phyloP scores from a whole-genome alignment of 2,329 filamentous ascomycete genomes.

The Elsinoe fawcettii region DNA sequence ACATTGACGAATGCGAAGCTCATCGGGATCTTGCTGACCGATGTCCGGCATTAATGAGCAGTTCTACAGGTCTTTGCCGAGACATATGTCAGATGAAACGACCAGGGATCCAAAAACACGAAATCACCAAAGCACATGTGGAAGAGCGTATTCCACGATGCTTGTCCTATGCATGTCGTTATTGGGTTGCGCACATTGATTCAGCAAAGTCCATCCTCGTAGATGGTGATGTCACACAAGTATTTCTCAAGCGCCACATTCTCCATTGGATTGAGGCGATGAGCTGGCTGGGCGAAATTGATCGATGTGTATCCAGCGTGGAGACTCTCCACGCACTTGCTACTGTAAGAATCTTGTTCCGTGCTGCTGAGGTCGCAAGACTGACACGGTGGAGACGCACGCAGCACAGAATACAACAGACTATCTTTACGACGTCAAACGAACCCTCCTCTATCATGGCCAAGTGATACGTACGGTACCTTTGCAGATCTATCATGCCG shows the following conservation, averaged over 20 bases:
- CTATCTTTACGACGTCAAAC: no score
- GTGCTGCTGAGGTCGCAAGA: no score
- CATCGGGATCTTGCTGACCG: slow-evolving; percentile 24
- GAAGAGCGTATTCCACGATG: background rate
- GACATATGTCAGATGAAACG: background rate
- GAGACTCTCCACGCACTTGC: background rate
- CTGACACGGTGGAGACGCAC: no score
- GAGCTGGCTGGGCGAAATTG: background rate
- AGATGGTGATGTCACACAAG: background rate
- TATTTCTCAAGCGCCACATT: background rate
- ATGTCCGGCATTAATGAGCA: slow-evolving; percentile 34
- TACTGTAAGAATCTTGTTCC: no score
- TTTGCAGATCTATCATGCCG: no score
- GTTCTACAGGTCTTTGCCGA: slow-evolving; percentile 20
- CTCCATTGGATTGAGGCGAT: background rate
- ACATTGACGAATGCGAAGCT: slow-evolving; percentile 25
- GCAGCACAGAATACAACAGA: no score
- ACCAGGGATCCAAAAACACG: slow-evolving; percentile 15
- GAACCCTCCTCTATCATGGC: no score
- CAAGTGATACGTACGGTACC: no score
- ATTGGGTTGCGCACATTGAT: slow-evolving; percentile 11
- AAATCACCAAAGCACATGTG: slow-evolving; percentile 25
- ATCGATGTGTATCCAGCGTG: background rate
- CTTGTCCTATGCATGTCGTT: slow-evolving; percentile 10
- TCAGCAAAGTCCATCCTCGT: no score